Percentiles rank a stretch among this genome's conserved stretches.
Evolutionary conservation across 2,329 filamentous ascomycete species (phyloP).

Genomic region (Ascosphaera pollenicola): DNA sequence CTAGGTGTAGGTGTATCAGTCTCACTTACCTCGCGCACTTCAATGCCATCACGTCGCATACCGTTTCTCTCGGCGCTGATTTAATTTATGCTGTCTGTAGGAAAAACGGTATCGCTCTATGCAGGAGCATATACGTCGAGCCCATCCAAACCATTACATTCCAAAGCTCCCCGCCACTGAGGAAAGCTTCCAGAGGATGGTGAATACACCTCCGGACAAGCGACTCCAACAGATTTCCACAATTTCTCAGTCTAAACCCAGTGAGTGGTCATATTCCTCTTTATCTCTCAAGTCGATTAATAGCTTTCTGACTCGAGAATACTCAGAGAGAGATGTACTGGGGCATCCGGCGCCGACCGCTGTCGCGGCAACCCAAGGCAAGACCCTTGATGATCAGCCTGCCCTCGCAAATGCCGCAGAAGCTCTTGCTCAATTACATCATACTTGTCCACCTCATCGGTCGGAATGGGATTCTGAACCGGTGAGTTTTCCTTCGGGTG

Average conservation of each 20-base stretch:
- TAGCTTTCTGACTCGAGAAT: neutral
- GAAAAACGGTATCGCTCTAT: conserved; percentile 95
- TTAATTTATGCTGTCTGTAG: conserved; percentile 22
- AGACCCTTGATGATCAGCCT: conserved; percentile 34
- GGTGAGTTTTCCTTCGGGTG: conserved; percentile 28
- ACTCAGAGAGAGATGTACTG: neutral
- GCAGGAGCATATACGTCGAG: conserved; percentile 97
- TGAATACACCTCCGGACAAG: conserved; percentile 66
- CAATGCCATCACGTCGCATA: conserved; percentile 1
- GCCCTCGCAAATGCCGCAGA: conserved; percentile 60
- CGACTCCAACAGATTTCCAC: conserved; percentile 22
- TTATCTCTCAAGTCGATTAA: neutral
- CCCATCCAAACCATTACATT: conserved; percentile 93
- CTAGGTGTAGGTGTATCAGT: conserved; percentile 59
- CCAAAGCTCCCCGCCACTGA: conserved; percentile 94
- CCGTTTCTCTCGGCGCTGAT: conserved; percentile 4
- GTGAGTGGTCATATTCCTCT: neutral
- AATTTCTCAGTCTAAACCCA: conserved; percentile 14
- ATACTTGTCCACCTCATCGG: conserved; percentile 38
- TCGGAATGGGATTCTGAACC: conserved; percentile 58
- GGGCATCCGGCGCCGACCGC: neutral
- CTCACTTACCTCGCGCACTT: conserved; percentile 5
- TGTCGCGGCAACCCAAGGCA: neutral
- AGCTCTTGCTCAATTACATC: conserved; percentile 65
- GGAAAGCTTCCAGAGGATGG: conserved; percentile 94